Base-by-base conservation (phyloP, 441 rosid genomes). In the Erysimum pusillum region DNA sequence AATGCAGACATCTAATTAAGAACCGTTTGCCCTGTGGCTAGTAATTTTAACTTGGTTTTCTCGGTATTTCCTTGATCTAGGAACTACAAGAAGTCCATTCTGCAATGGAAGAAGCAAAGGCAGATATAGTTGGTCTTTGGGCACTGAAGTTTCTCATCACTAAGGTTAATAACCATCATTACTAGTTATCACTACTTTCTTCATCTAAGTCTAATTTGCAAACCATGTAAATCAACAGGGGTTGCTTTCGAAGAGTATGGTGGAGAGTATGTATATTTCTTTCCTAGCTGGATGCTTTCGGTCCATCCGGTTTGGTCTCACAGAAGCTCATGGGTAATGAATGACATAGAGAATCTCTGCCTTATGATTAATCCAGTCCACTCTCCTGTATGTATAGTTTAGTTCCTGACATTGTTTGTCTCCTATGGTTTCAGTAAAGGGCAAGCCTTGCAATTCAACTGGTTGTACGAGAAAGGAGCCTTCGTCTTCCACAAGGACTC, bases 121-220 rank as follows among this genome's bases (percentile, higher is more conserved):
- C 98, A 59, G 98, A 96, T 79, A 91, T 96, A 66, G 99, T 91
- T 84, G 99, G 98, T 49, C 93, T 96, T 73, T 96, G 99, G 99
- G 97, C 99, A 15, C 85, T 96, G 51, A 93, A 80, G 76, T 91
- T 93, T 79, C 83, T 96, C 67, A 91, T 96, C 69, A 34, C 74
- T 64, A 84, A 86, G 97, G 99, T 93, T 8, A 71, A 80, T 78
- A 2, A 65, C 60, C 67, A 66, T 49, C 45, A 46, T 32, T 31
- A 48, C 58, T 71, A 53, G 34, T 75, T 74, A 59, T 34, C 5
- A 0, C 38, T 22, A 4, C 11, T 51, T 51, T 46, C 15, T 32
- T 57, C 63, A 49, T 58, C 12, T 36, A 18, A 18, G n/a, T 57
- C 34, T 57, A 57, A 4, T 57, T 17, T 11, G 12, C 71, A 38